Conservation (phyloP, 495 filamentous ascomycete species). For the Xylaria grammica region DNA sequence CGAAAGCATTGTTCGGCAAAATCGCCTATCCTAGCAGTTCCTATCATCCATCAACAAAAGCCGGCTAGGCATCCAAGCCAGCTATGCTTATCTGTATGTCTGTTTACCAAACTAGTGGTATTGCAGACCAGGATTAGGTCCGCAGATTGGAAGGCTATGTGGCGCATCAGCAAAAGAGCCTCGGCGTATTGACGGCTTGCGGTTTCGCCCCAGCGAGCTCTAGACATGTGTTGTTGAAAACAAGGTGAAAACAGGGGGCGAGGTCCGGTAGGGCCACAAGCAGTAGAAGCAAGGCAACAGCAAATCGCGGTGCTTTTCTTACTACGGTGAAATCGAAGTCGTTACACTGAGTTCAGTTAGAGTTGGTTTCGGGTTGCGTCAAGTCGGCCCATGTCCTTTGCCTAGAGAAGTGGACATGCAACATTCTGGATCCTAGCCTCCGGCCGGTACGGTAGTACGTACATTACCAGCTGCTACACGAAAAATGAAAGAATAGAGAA, state of each 20-base stretch:
- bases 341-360: background rate
- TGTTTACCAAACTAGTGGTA: background rate
- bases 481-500: background rate
- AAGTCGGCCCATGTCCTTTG: background rate
- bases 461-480: too few species aligned
- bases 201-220: background rate
- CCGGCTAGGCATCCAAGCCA: constrained; percentile 1
- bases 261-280: background rate
- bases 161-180: too few species aligned
- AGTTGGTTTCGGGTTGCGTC: background rate
- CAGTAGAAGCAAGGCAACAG: background rate
- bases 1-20: background rate
- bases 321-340: too few species aligned
- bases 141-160: too few species aligned
- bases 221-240: background rate
- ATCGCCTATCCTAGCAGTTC: constrained; percentile 3
- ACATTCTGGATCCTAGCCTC: background rate
- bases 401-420: background rate
- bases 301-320: background rate
- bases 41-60: background rate
- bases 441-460: background rate
- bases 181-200: too few species aligned
- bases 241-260: background rate
- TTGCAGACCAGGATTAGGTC: background rate
- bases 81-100: background rate